Evolutionary conservation across 2,329 filamentous ascomycete genomes (phyloP).

Genomic region (Xylariaceae sp.): DNA sequence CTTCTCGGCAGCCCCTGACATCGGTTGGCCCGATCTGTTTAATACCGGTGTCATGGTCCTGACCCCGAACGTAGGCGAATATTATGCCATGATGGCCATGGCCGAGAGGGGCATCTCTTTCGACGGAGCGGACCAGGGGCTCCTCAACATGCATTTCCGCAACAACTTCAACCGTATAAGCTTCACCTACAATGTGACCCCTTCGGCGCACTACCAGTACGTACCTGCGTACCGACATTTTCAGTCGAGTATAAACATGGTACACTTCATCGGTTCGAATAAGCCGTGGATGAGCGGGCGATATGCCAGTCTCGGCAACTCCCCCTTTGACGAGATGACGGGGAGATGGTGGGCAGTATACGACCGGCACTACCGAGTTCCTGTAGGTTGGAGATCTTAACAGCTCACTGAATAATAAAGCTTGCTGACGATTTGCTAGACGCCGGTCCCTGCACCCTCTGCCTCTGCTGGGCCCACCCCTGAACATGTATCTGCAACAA

Average conservation of each 20-base stretch:
- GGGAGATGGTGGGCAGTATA: constrained; percentile 93
- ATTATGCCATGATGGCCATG: constrained; percentile 76
- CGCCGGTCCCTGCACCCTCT: too few species aligned
- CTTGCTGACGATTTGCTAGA: too few species aligned
- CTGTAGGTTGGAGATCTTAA: constrained; percentile 44
- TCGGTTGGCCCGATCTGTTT: constrained; percentile 97
- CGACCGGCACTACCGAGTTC: constrained; percentile 70
- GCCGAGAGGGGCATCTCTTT: constrained; percentile 86
- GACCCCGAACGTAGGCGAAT: constrained; percentile 79
- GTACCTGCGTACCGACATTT: constrained; percentile 92
- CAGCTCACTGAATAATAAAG: too few species aligned
- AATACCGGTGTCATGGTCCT: constrained; percentile 97
- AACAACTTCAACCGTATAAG: constrained; percentile 78
- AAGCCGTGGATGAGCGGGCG: constrained; percentile 81
- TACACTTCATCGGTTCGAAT: constrained; percentile 87
- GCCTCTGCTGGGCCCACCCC: too few species aligned
- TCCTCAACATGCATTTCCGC: constrained; percentile 92
- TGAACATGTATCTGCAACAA: too few species aligned
- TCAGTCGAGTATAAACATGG: constrained; percentile 79
- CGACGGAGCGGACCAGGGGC: constrained; percentile 91
- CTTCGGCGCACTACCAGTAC: constrained; percentile 95
- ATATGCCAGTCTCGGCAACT: constrained; percentile 45
- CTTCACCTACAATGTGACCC: constrained; percentile 96
- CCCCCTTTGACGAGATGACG: constrained; percentile 76
- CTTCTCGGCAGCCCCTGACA: constrained; percentile 77